Conservation (phyloP, 495 filamentous ascomycete species). For the Cryomyces antarcticus region DNA sequence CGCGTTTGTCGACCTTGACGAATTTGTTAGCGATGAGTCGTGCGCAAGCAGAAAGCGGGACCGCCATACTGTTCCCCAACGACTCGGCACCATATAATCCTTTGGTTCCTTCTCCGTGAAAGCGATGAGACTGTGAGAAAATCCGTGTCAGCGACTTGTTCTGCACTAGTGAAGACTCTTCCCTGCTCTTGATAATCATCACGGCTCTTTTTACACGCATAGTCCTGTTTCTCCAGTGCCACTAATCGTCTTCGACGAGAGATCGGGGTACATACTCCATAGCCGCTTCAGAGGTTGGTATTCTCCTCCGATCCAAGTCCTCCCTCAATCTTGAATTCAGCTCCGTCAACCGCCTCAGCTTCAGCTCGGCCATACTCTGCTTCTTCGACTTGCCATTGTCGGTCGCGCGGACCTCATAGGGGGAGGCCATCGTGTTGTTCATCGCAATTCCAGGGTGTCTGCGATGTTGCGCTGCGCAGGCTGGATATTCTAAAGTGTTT, state of each 20-base stretch:
- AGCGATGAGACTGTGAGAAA: conserved; percentile 54
- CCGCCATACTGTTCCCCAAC: conserved; percentile 70
- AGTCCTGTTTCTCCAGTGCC: too few species aligned
- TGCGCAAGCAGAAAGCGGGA: conserved; percentile 5
- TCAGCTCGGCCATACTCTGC: conserved; percentile 96
- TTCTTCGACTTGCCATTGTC: conserved; percentile 72
- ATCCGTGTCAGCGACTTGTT: not conserved
- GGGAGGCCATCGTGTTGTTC: conserved; percentile 17
- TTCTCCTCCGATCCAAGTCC: conserved; percentile 82
- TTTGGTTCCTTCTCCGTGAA: conserved; percentile 83
- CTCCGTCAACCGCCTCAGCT: conserved; percentile 86
- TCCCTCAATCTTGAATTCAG: conserved; percentile 86
- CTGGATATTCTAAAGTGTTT: too few species aligned
- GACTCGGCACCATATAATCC: conserved; percentile 95
- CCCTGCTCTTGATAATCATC: too few species aligned
- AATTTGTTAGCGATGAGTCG: too few species aligned
- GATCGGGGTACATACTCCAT: conserved; percentile 49
- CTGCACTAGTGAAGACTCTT: too few species aligned
- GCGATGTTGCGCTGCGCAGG: too few species aligned
- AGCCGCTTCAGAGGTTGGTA: conserved; percentile 85
- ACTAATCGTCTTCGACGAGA: not conserved
- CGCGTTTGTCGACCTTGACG: conserved; percentile 56
- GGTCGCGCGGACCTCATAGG: conserved; percentile 20
- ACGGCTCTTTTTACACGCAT: too few species aligned
- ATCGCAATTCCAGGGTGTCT: too few species aligned